A percentile compares a stretch with the other conserved stretches of the same genome.
These are phyloP conservation scores for Jacaranda mimosifolia DNA, from an alignment of 257 asterid genomes.

Conservation along the genomic window DNA sequence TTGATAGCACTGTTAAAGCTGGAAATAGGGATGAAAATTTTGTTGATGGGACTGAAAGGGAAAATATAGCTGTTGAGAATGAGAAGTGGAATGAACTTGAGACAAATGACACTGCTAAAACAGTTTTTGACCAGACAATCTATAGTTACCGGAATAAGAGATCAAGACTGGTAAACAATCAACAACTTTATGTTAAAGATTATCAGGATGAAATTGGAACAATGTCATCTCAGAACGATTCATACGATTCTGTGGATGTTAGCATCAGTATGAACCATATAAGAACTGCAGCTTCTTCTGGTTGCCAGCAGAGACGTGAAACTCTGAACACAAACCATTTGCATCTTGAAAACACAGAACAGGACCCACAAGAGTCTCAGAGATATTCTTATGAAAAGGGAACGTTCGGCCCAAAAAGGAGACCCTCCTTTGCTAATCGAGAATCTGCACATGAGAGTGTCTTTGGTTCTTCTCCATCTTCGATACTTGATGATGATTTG, in stretches of 20 bases:
- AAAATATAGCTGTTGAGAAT: constrained; percentile 39
- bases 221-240: constrained; percentile 51
- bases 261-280: constrained; percentile 55
- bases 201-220: constrained; percentile 53
- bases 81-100: constrained; percentile 37
- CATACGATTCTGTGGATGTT: constrained; percentile 66
- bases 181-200: constrained; percentile 52
- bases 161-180: constrained; percentile 47
- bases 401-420: constrained; percentile 36
- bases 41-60: constrained; percentile 42
- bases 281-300: constrained; percentile 46
- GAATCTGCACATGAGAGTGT: constrained; percentile 44
- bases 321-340: constrained; percentile 39
- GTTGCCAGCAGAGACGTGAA: constrained; percentile 44
- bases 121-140: constrained; percentile 46
- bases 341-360: constrained; percentile 43
- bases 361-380: constrained; percentile 49
- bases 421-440: constrained; percentile 36
- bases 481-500: constrained; percentile 54
- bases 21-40: constrained; percentile 36
- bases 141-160: constrained; percentile 54
- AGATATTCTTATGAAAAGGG: constrained; percentile 44
- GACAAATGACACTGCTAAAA: constrained; percentile 46
- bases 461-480: constrained; percentile 42
- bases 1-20: constrained; percentile 30